Evolutionary conservation across 306 rosid genomes (phyloP), one percentile per base, ranked within the genome.

Genomic region (Trifolium pratense): DNA sequence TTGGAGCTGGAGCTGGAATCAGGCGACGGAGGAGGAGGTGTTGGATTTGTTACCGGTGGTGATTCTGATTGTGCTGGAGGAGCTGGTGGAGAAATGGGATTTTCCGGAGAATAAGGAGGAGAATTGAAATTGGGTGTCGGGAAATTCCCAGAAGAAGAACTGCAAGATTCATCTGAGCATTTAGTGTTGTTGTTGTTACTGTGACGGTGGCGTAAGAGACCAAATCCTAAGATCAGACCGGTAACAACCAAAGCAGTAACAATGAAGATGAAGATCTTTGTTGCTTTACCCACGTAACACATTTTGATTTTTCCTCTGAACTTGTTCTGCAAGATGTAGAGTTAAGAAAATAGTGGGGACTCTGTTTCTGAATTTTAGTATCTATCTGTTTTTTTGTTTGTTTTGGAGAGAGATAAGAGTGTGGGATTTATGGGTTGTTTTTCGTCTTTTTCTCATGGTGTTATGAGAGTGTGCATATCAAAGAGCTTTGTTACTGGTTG

Each of bases 251-350:
- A 82, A 9, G 86, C 87, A 2, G 97, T 91, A n/a, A 90, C 83
- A 7, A 95, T 66, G 87, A 95, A 95, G 75, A 95, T 88, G 96
- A 95, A 95, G 97, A 91, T 95, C 97, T 91, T 95, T 66, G 99
- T 91, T 77, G 99, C 99, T 86, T 95, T 95, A 25, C 99, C 97
- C 71, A 95, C 97, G 75, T 88, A 91, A 77, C 99, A 95, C 97
- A 94, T 83, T 66, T 45, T 32, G 8, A 39, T 1, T 29, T 18
- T n/a, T 21, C 5, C 2, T 29, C 36, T 68, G 40, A 42, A 39
- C 18, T 23, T 46, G 21, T 56, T 68, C 72, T 45, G 79, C 1
- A 82, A 53, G 16, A 63, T 73, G 45, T 39, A 16, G 70, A 63
- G 9, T 14, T n/a, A n/a, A n/a, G n/a, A n/a, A n/a, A 57, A 37